A percentile compares a stretch with the other conserved stretches of the same genome.
Conservation (phyloP, 345 rosid genomes). For the Jatropha curcas region DNA sequence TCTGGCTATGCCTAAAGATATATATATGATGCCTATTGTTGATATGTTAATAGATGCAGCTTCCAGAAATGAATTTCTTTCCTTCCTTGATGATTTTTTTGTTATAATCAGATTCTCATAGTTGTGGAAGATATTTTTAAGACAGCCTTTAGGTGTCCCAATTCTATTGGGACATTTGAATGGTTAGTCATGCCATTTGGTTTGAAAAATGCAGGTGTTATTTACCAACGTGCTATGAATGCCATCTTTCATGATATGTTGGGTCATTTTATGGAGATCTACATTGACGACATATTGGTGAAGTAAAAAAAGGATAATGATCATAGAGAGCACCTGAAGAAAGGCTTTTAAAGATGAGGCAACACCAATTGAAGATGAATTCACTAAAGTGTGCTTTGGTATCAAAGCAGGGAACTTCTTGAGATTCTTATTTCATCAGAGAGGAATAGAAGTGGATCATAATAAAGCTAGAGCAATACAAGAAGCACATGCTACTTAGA, state of each 20-base stretch:
- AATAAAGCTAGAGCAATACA: too few relatives aligned
- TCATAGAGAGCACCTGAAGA: background rate
- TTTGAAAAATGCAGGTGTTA: background rate
- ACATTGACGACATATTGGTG: background rate
- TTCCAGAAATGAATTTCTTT: too few relatives aligned
- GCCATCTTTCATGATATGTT: background rate
- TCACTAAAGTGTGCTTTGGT: conserved; percentile 9
- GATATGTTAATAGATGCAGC: too few relatives aligned
- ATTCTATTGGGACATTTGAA: background rate
- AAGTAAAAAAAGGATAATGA: background rate
- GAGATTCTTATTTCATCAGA: background rate
- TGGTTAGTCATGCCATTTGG: background rate
- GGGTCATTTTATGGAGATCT: background rate
- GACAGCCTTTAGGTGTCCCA: background rate
- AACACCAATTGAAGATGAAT: background rate
- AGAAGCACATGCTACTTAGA: too few relatives aligned
- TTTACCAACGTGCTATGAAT: background rate
- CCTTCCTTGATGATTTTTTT: too few relatives aligned
- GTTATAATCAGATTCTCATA: too few relatives aligned
- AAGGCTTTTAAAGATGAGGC: too few relatives aligned
- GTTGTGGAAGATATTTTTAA: too few relatives aligned
- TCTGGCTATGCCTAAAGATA: too few relatives aligned
- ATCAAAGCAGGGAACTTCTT: background rate
- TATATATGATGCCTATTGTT: too few relatives aligned
- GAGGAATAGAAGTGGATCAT: too few relatives aligned